Conservation (phyloP, 768 basidiomycete genomes). For the Tylopilus plumbeoviolaceoides region DNA sequence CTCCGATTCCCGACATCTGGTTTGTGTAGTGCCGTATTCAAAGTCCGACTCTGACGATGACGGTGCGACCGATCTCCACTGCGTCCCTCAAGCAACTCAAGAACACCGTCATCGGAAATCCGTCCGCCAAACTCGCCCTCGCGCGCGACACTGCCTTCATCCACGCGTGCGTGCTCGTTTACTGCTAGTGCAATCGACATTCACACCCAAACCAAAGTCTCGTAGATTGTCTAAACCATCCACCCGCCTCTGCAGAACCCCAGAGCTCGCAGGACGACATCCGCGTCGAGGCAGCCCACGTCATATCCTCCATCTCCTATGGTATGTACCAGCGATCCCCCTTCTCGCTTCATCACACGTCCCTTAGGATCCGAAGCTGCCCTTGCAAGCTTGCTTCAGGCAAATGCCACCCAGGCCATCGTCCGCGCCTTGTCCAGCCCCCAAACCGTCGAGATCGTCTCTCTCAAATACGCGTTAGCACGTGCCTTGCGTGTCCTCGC, state of each 20-base stretch:
- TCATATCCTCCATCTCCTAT: conserved; percentile 70
- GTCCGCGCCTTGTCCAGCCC: conserved; percentile 56
- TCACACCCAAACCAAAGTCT: conserved; percentile 39
- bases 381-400: conserved; percentile 51
- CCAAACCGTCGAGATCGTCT: conserved; percentile 26
- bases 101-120: conserved; percentile 78
- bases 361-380: conserved; percentile 60
- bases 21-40: background rate
- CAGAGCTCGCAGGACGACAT: conserved; percentile 45
- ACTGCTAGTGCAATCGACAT: background rate
- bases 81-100: conserved; percentile 59
- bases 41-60: conserved; percentile 17
- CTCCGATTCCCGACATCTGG: background rate
- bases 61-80: conserved; percentile 28
- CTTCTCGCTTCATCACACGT: background rate
- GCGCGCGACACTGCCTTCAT: conserved; percentile 56
- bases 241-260: conserved; percentile 29
- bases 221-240: conserved; percentile 54
- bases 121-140: conserved; percentile 59
- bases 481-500: conserved; percentile 61
- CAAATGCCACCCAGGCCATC: conserved; percentile 56
- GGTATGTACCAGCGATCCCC: too few species aligned
- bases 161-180: conserved; percentile 44
- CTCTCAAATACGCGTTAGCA: conserved; percentile 54
- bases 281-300: conserved; percentile 69